Percentiles rank a stretch among this genome's conserved stretches.
Evolutionary conservation across 805 yeast genomes (phyloP).

Genomic region (Tetrapisispora namnaoensis): DNA sequence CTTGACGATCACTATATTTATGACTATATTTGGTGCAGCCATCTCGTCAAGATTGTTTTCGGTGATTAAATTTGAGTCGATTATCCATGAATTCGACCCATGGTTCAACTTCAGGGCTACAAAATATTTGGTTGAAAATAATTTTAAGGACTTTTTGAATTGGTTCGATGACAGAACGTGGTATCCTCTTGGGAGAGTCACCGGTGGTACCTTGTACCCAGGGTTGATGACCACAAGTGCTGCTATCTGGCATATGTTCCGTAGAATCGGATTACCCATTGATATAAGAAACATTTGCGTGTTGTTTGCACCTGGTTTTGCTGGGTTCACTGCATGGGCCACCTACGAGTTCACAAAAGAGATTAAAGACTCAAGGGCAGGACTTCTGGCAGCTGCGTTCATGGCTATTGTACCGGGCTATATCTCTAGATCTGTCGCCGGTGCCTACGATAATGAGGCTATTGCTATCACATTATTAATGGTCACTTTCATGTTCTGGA

Average conservation of each 20-base stretch:
- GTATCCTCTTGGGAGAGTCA: conserved; percentile 98
- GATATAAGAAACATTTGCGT: conserved; percentile 96
- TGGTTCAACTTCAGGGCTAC: conserved; percentile 97
- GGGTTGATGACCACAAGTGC: conserved; percentile 98
- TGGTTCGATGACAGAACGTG: conserved; percentile 99
- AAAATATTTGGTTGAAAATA: conserved; percentile 73
- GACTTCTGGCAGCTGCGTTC: conserved; percentile 83
- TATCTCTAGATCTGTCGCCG: conserved; percentile 96
- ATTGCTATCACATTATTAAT: conserved; percentile 91
- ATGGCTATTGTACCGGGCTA: conserved; percentile 98
- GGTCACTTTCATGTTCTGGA: conserved; percentile 95
- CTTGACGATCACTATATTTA: conserved; percentile 56
- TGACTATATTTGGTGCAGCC: conserved; percentile 82
- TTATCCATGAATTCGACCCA: conserved; percentile 95
- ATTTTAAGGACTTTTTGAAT: conserved; percentile 84
- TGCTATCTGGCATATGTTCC: conserved; percentile 65
- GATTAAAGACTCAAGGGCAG: conserved; percentile 83
- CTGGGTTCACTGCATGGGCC: conserved; percentile 83
- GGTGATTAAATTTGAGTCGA: conserved; percentile 91
- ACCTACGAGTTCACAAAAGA: conserved; percentile 83
- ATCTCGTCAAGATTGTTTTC: conserved; percentile 86
- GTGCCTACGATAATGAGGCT: conserved; percentile 97
- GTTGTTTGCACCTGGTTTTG: conserved; percentile 90
- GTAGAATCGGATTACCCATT: conserved; percentile 63
- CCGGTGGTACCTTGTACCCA: conserved; percentile 97